A percentile compares a stretch with the other conserved stretches of the same genome.
phyloP scores from a whole-genome alignment of 768 basidiomycete genomes.

The Lactarius psammicola region DNA sequence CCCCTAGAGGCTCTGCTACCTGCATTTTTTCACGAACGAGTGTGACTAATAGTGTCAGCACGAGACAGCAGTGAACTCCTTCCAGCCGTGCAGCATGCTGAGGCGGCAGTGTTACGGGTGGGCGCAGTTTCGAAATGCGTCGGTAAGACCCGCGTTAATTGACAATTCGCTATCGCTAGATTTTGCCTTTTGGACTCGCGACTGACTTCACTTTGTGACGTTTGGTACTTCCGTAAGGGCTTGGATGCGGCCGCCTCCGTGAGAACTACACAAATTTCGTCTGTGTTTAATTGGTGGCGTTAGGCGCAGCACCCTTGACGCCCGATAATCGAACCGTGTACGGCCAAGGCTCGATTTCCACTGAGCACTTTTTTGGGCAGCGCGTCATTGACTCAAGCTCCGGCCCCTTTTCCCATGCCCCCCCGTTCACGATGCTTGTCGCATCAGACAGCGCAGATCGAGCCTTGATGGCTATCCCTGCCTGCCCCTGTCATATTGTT shows the following conservation, averaged over 20 bases:
- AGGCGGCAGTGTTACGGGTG: neutral
- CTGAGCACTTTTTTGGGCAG: neutral
- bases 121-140: neutral
- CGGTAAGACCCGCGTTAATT: neutral
- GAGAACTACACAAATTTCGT: neutral
- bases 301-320: conserved; percentile 10
- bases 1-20: neutral
- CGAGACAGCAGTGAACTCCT: neutral
- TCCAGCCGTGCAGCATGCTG: neutral
- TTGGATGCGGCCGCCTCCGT: neutral
- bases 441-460: conserved; percentile 9
- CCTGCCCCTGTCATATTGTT: conserved; percentile 20
- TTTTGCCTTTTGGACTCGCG: conserved; percentile 8
- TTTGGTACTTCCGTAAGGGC: conserved; percentile 11
- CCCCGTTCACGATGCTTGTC: neutral
- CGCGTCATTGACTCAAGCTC: conserved; percentile 12
- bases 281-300: conserved; percentile 14
- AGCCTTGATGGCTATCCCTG: neutral
- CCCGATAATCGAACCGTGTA: neutral
- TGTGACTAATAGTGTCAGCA: neutral
- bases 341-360: neutral
- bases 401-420: neutral
- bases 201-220: conserved; percentile 6
- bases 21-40: neutral
- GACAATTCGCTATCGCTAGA: conserved; percentile 1